These are phyloP conservation scores for Podosphaera xanthii DNA, from an alignment of 2,329 filamentous ascomycete genomes.

Conservation along the genomic window DNA sequence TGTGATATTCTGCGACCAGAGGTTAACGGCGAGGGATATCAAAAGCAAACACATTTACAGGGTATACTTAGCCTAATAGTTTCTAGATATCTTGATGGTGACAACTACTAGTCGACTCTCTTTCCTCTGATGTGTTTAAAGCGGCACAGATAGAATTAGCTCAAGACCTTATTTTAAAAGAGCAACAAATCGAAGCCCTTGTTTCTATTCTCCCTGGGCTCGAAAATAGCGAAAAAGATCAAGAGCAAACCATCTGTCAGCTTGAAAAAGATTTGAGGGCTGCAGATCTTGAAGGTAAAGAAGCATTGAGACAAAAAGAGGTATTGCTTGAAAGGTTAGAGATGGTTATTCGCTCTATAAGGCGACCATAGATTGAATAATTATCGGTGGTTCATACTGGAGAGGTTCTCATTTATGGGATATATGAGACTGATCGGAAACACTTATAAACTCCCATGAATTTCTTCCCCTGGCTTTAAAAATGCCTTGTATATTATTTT, in stretches of 20 bases:
- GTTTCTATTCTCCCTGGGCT: slow-evolving; percentile 56
- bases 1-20: slow-evolving; percentile 36
- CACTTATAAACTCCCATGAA: too few relatives aligned
- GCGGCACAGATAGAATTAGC: slow-evolving; percentile 50
- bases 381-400: too few relatives aligned
- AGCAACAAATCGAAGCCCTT: slow-evolving; percentile 62
- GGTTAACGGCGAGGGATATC: slow-evolving; percentile 17
- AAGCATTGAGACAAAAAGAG: slow-evolving; percentile 40
- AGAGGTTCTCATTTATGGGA: too few relatives aligned
- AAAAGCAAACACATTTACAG: slow-evolving; percentile 7
- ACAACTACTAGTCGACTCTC: slow-evolving; percentile 29
- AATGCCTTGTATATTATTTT: too few relatives aligned
- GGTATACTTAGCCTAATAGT: neutral
- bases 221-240: slow-evolving; percentile 55
- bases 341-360: slow-evolving; percentile 33
- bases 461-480: too few relatives aligned
- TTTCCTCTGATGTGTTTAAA: slow-evolving; percentile 39
- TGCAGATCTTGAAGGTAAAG: slow-evolving; percentile 37
- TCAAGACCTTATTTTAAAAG: slow-evolving; percentile 53
- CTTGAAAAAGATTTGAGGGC: slow-evolving; percentile 41
- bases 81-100: neutral
- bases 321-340: slow-evolving; percentile 37
- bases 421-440: too few relatives aligned
- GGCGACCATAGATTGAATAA: slow-evolving; percentile 25
- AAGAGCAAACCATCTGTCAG: slow-evolving; percentile 42